Conservation (phyloP, 192 early-diverging fungal genomes). For the Gigaspora rosea region DNA sequence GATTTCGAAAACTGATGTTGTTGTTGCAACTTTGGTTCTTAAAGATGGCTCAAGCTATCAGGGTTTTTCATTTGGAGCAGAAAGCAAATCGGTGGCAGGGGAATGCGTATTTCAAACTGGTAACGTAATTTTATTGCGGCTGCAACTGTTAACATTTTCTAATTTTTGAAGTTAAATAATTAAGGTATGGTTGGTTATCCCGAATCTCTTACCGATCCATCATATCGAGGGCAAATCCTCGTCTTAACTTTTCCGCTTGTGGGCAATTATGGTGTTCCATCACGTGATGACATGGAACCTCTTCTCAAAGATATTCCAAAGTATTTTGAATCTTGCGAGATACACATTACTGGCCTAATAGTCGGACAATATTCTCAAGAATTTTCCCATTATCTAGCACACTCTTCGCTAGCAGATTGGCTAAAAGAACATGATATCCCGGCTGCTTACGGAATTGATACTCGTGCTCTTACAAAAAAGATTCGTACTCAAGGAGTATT, state of each 20-base stretch:
- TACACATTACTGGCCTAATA: slow-evolving; percentile 91
- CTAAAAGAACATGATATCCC: slow-evolving; percentile 91
- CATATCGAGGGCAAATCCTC: slow-evolving; percentile 97
- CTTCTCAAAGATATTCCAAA: slow-evolving; percentile 84
- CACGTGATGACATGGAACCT: slow-evolving; percentile 79
- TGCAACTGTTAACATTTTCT: not conserved
- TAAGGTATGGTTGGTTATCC: slow-evolving; percentile 96
- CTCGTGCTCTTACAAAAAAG: slow-evolving; percentile 95
- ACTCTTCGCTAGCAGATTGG: slow-evolving; percentile 84
- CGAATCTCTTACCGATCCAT: slow-evolving; percentile 98
- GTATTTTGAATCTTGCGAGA: slow-evolving; percentile 94
- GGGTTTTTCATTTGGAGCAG: slow-evolving; percentile 95
- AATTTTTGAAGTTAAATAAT: not conserved
- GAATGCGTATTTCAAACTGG: slow-evolving; percentile 99
- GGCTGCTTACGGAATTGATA: slow-evolving; percentile 94
- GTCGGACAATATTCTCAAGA: slow-evolving; percentile 91
- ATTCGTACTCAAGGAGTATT: slow-evolving; percentile 89
- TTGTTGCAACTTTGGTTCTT: slow-evolving; percentile 74
- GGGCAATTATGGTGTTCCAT: slow-evolving; percentile 98
- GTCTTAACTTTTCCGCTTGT: slow-evolving; percentile 97
- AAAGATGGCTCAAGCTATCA: slow-evolving; percentile 84
- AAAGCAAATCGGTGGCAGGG: slow-evolving; percentile 80
- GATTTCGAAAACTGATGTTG: slow-evolving; percentile 34
- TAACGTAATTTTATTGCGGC: slow-evolving; percentile 37
- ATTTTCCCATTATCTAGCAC: slow-evolving; percentile 91